Base-by-base conservation (phyloP, 2,329 filamentous ascomycete species). In the Ophiostoma ulmi region DNA sequence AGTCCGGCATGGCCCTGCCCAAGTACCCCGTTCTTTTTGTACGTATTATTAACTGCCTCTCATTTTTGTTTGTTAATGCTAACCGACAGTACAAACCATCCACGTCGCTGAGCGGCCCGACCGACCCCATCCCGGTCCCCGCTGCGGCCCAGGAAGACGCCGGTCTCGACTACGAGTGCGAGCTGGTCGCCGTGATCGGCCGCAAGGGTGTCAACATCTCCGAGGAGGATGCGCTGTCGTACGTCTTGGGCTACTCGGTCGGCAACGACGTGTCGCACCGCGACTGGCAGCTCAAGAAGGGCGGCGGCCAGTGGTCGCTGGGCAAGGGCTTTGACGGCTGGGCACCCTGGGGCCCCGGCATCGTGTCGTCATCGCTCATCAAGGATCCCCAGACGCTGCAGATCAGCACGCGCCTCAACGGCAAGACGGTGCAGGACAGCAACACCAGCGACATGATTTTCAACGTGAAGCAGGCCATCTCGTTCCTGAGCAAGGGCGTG, bases 191-290 rank as follows among this genome's bases (percentile, higher is more conserved):
- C 52, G 82, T 94, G 10, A 92, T 94, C 73, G 90, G 90, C 35
- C 90, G 88, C 78, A 81, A 85, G 72, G 90, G 88, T 72, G 80
- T 81, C 63, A 84, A 93, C 76, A 88, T 94, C 14, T 78, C 87
- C 1, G 89, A 91, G 79, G 81, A 82, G 1, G 79, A 86, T 31
- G 91, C 91, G 0, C 81, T 93, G n/a, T 81, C 89, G 69, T 89
- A 91, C 75, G 89, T 94, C 2, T 82, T 93, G 1, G 91, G 91
- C 5, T 94, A 93, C 77, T 84, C 88, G 1, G 85, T 91, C 44
- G 90, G 91, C 70, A 91, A 94, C 79, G 91, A 94, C 77, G 86
- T 94, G n/a, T 92, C 89, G 13, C 90, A 92, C 79, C 87, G 91
- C 58, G 90, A 92, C 74, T 93, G 90, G 89, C 90, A 92, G 79